Percentiles rank a stretch among this genome's conserved stretches.
These are phyloP conservation scores for Solanum hybrid DNA, from an alignment of 305 asterid genomes.

Conservation along the genomic window DNA sequence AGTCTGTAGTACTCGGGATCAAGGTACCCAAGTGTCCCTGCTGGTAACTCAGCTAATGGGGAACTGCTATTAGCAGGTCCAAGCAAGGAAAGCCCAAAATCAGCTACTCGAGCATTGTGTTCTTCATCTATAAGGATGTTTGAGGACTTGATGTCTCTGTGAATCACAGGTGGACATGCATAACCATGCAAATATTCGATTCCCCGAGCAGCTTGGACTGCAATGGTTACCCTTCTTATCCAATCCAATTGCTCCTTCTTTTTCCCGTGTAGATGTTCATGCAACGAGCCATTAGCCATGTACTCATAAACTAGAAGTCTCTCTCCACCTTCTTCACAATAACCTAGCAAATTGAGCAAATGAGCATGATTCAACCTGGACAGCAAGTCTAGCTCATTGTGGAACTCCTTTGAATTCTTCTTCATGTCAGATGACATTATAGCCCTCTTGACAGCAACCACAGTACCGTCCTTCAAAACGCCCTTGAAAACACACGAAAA, in stretches of 20 bases:
- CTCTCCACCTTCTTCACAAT: slow-evolving; percentile 68
- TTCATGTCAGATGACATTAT: slow-evolving; percentile 53
- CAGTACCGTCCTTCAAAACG: slow-evolving; percentile 54
- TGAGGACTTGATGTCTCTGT: slow-evolving; percentile 71
- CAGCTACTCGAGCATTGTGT: slow-evolving; percentile 77
- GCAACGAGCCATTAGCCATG: slow-evolving; percentile 79
- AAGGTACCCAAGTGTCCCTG: slow-evolving; percentile 71
- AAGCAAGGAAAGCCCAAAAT: slow-evolving; percentile 63
- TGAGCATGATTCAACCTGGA: slow-evolving; percentile 74
- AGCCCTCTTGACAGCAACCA: slow-evolving; percentile 65
- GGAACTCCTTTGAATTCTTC: slow-evolving; percentile 60
- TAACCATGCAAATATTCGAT: slow-evolving; percentile 77
- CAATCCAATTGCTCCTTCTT: slow-evolving; percentile 54
- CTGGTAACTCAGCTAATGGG: slow-evolving; percentile 74
- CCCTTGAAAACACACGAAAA: slow-evolving; percentile 76
- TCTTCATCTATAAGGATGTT: slow-evolving; percentile 77
- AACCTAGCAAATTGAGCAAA: slow-evolving; percentile 59
- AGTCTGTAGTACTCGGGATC: slow-evolving; percentile 77
- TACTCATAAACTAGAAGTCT: slow-evolving; percentile 70
- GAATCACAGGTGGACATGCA: slow-evolving; percentile 84
- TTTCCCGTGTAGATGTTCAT: slow-evolving; percentile 55
- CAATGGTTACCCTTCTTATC: slow-evolving; percentile 68
- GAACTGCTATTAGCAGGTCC: slow-evolving; percentile 74
- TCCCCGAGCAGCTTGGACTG: slow-evolving; percentile 80
- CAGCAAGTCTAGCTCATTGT: slow-evolving; percentile 62